Evolutionary conservation across 805 yeast species (phyloP).

Genomic region (Phaffomyces antillensis): DNA sequence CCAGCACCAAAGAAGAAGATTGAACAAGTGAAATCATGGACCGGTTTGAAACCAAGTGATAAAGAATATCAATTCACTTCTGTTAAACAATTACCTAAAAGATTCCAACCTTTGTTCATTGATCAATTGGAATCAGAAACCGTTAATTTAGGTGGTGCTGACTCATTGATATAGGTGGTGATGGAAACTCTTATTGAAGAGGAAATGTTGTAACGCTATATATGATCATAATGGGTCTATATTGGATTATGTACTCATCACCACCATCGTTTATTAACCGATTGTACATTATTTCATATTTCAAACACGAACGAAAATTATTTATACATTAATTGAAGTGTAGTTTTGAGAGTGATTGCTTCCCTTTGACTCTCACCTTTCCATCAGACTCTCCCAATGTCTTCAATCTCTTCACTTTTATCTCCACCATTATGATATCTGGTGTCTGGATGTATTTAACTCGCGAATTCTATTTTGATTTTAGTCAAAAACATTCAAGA

Average conservation of each 20-base stretch:
- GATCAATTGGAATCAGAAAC: conserved; percentile 68
- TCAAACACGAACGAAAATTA: no score
- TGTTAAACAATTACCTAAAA: conserved; percentile 59
- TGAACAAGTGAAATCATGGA: conserved; percentile 8
- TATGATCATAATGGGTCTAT: no score
- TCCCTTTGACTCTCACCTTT: no score
- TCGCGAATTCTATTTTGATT: not conserved
- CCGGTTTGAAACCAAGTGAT: conserved; percentile 48
- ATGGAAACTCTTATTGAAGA: no score
- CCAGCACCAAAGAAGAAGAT: conserved; percentile 13
- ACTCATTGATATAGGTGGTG: not conserved
- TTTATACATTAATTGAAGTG: no score
- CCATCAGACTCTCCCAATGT: no score
- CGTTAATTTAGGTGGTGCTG: conserved; percentile 79
- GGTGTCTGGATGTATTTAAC: not conserved
- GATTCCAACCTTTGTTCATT: conserved; percentile 63
- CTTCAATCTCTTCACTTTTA: not conserved
- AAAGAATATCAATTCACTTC: conserved; percentile 36
- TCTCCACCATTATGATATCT: not conserved
- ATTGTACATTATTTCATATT: no score
- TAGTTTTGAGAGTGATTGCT: no score
- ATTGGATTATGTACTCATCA: not conserved
- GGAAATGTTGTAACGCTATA: no score
- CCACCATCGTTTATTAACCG: not conserved
- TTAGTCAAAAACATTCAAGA: not conserved